phyloP scores from a whole-genome alignment of 2,329 filamentous ascomycete species.

The Colletotrichum plurivorum region DNA sequence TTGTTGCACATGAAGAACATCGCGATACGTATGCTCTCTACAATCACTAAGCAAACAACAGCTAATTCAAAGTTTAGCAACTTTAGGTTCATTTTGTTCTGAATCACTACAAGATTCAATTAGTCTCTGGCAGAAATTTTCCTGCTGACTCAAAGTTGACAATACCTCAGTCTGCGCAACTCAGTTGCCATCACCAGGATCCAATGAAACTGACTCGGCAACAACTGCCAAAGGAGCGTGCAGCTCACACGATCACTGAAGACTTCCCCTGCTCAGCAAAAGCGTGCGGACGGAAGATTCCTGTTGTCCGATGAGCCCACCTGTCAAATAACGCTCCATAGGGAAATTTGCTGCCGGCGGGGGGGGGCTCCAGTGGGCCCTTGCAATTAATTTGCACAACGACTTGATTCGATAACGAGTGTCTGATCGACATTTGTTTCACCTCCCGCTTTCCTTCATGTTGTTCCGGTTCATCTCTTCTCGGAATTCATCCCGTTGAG shows the following conservation, averaged over 20 bases:
- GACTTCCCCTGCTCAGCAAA: not conserved
- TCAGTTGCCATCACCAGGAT: too few relatives aligned
- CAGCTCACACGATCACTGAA: not conserved
- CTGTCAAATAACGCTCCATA: slow-evolving; percentile 1
- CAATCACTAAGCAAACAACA: too few relatives aligned
- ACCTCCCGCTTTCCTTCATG: not conserved
- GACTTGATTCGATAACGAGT: not conserved
- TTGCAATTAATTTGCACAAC: slow-evolving; percentile 11
- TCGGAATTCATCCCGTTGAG: not conserved
- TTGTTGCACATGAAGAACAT: not conserved
- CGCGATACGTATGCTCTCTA: too few relatives aligned
- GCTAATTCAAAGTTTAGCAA: too few relatives aligned
- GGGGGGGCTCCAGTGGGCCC: not conserved
- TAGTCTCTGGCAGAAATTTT: too few relatives aligned
- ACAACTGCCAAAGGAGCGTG: not conserved
- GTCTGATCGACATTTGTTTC: slow-evolving; percentile 7
- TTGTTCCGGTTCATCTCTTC: not conserved
- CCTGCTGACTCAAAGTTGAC: too few relatives aligned
- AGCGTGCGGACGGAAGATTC: slow-evolving; percentile 4
- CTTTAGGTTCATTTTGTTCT: too few relatives aligned
- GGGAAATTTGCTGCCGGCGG: slow-evolving; percentile 1
- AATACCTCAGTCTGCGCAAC: too few relatives aligned
- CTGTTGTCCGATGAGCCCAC: slow-evolving; percentile 15
- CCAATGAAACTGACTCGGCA: too few relatives aligned
- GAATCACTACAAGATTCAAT: too few relatives aligned